phyloP scores from a whole-genome alignment of 495 filamentous ascomycete species.

The Letharia columbiana region DNA sequence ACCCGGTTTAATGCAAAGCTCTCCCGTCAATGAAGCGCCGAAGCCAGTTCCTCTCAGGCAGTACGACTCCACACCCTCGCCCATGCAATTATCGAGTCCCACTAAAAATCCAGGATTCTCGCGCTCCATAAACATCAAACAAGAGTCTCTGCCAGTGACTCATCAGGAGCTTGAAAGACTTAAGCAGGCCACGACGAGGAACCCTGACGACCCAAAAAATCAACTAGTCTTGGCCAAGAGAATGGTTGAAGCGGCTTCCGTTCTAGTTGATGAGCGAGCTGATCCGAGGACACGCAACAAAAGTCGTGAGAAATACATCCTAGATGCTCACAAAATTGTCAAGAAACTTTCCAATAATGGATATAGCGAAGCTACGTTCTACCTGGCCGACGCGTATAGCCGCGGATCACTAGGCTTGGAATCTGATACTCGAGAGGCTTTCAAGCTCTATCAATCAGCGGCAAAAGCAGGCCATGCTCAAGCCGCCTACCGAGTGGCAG shows the following conservation, averaged over 20 bases:
- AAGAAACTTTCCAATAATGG: constrained; percentile 68
- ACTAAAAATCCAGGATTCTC: constrained; percentile 20
- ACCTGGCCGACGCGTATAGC: constrained; percentile 81
- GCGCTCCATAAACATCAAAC: constrained; percentile 20
- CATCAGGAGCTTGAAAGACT: constrained; percentile 66
- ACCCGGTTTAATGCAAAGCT: constrained; percentile 55
- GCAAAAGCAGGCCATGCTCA: constrained; percentile 80
- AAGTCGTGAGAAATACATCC: constrained; percentile 71
- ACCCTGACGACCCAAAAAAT: constrained; percentile 60
- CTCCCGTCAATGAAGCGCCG: constrained; percentile 29
- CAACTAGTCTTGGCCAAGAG: constrained; percentile 74
- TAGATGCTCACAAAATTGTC: constrained; percentile 81
- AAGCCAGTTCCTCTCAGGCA: constrained; percentile 29
- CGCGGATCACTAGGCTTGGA: constrained; percentile 62
- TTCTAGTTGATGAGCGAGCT: constrained; percentile 62
- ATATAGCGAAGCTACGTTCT: constrained; percentile 85
- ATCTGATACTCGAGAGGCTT: constrained; percentile 80
- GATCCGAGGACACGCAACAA: constrained; percentile 68
- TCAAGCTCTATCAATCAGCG: constrained; percentile 83
- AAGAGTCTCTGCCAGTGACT: constrained; percentile 52
- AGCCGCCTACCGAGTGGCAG: constrained; percentile 87
- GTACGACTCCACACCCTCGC: constrained; percentile 29
- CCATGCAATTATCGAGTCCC: constrained; percentile 27
- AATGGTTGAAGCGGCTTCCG: constrained; percentile 72
- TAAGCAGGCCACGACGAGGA: constrained; percentile 53